Evolutionary conservation across 73 alveolate species (phyloP).

Genomic region (Paramecium pentaurelia): DNA sequence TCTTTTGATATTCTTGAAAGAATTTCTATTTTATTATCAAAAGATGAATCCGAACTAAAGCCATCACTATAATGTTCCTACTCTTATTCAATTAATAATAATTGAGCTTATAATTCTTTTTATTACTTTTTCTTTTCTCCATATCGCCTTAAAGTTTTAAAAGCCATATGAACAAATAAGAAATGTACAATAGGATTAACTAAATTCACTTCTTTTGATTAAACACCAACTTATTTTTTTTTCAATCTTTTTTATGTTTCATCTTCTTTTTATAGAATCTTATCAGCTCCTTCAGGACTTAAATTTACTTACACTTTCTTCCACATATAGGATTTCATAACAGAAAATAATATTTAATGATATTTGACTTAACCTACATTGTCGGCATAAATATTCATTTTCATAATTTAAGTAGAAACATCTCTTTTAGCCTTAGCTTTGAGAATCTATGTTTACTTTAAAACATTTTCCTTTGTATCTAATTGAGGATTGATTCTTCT

Average conservation of each 20-base stretch:
- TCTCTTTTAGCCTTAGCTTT: conserved; percentile 47
- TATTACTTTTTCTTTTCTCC: neutral
- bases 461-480: neutral
- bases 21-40: neutral
- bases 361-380: conserved; percentile 75
- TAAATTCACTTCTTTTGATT: neutral
- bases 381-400: conserved; percentile 76
- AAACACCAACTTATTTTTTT: neutral
- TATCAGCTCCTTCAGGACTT: conserved; percentile 41
- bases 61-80: neutral
- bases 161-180: neutral
- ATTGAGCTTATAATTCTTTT: neutral
- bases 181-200: conserved; percentile 6
- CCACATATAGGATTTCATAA: conserved; percentile 66
- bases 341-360: conserved; percentile 74
- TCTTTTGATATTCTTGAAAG: neutral
- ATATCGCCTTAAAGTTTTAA: neutral
- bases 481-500: neutral
- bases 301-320: neutral
- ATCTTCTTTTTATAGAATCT: conserved; percentile 48
- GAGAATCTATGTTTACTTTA: neutral
- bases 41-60: neutral
- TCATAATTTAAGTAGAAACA: conserved; percentile 62
- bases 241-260: conserved; percentile 12
- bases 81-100: neutral